Base-by-base conservation (phyloP, 2,329 filamentous ascomycete genomes). In the Dendrostoma leiphaemia region DNA sequence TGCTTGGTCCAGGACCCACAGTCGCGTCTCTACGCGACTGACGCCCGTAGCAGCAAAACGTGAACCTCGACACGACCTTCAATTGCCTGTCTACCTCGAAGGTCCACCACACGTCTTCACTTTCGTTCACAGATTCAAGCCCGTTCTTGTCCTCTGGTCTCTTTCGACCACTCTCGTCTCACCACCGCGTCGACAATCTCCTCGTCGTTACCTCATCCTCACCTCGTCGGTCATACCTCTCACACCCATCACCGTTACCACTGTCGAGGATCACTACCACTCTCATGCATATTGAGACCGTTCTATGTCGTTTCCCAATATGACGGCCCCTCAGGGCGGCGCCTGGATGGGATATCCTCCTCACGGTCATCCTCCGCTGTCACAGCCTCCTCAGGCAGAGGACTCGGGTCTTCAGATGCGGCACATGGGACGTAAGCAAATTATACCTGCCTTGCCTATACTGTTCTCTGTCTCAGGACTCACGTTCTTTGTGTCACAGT, bases 361-460 rank as follows among this genome's bases (percentile, higher is more conserved):
- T 61, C 41, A 62, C 60, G 47, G 57, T 60, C 56, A 62, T 67
- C 66, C 66, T 65, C 60, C 54, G 19, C 38, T 40, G 35, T 37
- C 40, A 41, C 56, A 56, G 44, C 53, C 56, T 43, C 24, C 67
- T 29, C 60, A 69, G 35, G 50, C 60, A 34, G 75, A 75, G 49
- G 75, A 78, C 46, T 64, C 68, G 61, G 83, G 82, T 59, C 72
- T 85, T 55, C 80, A 83, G 66, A 68, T 81, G 68, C 83, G 80
- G 64, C 74, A 78, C 38, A 88, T 90, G 84, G 84, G 84, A 72
- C 78, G 85, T 89, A 83, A 59, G 57, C 50, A 50, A 34, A 40
- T 34, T 24, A 35, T 43, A 51, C 69, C 84, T 74, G 53, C 47
- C 54, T 43, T 60, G 51, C 28, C 46, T n/a, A 24, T 44, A 19